phyloP scores from a whole-genome alignment of 176 grass and related monocot species.

The Themeda triandra region DNA sequence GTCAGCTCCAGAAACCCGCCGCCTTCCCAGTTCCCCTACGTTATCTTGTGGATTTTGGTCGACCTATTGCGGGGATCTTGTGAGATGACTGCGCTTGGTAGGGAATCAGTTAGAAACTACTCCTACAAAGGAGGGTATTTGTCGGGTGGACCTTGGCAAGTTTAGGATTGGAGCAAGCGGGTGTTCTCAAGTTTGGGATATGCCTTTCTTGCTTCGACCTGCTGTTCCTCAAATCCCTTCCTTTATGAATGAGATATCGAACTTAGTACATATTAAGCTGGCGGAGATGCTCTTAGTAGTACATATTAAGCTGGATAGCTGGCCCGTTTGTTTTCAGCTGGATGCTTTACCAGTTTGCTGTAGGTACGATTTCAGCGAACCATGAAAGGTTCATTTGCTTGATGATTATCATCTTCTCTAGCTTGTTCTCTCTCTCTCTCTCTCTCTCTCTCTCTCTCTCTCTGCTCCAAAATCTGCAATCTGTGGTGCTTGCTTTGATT shows the following conservation, averaged over 20 bases:
- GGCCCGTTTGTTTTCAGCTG: neutral
- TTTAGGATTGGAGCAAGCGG: neutral
- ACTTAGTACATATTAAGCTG: neutral
- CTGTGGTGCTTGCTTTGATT: neutral
- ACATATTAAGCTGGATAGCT: neutral
- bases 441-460: no score
- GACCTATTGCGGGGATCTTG: neutral
- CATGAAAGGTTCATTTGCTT: neutral
- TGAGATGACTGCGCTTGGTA: neutral
- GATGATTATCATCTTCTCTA: neutral
- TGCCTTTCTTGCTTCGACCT: conserved; percentile 33
- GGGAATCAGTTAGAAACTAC: neutral
- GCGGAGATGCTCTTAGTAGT: neutral
- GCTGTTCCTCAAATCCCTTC: conserved; percentile 5
- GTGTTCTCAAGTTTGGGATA: conserved; percentile 38
- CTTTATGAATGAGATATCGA: neutral
- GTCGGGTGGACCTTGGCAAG: neutral
- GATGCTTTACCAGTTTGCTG: no score
- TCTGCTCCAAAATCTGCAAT: neutral
- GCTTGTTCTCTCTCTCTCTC: neutral
- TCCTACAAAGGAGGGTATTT: neutral
- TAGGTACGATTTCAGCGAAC: no score
- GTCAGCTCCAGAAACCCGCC: neutral
- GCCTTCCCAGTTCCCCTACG: no score
- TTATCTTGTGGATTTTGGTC: neutral